Evolutionary conservation across 768 basidiomycete species (phyloP), one percentile per base, ranked within the genome.

Genomic region (Calocybe cyanea): DNA sequence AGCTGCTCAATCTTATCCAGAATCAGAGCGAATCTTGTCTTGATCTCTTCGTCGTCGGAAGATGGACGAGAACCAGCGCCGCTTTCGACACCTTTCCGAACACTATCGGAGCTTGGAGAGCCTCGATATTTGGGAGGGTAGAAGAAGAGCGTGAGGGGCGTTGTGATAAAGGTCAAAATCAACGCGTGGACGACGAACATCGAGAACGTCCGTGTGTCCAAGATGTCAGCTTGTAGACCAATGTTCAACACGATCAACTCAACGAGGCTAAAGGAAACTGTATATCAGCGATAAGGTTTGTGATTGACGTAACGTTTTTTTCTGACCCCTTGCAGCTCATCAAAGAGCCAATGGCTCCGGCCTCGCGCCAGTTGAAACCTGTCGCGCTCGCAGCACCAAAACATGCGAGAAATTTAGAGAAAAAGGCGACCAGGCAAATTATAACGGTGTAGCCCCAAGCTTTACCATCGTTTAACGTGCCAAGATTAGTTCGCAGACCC

Each of bases 231-330:
- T 49, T 71, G 63, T 7, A 89, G 71, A 40, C 92, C 92, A 51
- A 94, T 82, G 59, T 96, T 96, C 57, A 94, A 78, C 7, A 93
- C 92, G 52, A 96, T 93, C 21, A 94, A 79, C 61, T 94, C 92
- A 19, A 93, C 90, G 17, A 83, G 69, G 25, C 81, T 83, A 20
- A 31, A n/a, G 18, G 7, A 20, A 37, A 1, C 5, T n/a, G 7
- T 2, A n/a, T 15, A 39, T 30, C n/a, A 3, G 17, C n/a, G 7
- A 42, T 9, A 1, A 39, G 24, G 31, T 28, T 11, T 28, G 25
- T 28, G 25, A 28, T 28, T 28, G 25, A 23, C n/a, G n/a, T n/a
- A 15, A 37, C 20, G 47, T 15, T 44, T 35, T 11, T 3, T 15
- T 64, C 76, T 38, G 48, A 85, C 85, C 89, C 90, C 67, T 95